Base-by-base conservation (phyloP, 805 yeast genomes). In the Grigorovia yakushimaensis region DNA sequence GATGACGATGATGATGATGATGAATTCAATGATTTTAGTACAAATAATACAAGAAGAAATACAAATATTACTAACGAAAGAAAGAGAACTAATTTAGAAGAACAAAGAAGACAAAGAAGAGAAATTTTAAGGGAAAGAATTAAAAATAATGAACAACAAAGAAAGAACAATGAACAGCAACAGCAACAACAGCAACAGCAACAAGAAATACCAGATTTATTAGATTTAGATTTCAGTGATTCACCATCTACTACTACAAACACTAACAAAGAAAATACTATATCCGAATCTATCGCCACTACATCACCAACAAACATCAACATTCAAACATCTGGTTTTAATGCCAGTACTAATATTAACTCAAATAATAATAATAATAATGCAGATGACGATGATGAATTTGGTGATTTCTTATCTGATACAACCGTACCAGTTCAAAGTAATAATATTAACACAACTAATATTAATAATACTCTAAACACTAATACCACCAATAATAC, bases 341-440 rank as follows among this genome's bases (percentile, higher is more conserved):
- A 33, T 15, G 15, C 13, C 17, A 33, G 7, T 33, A 13, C 37
- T 2, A 15, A 2, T 33, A 30, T 20, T 21, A 23, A 30, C 18
- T 30, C 39, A 4, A 19, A 23, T 15, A 20, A 20, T 19, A 42
- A 30, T 11, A 39, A 48, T 15, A 54, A 46, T 21, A 52, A 52
- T 42, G 63, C 61, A 13, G 62, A 57, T 15, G 61, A 60, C 8
- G 66, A 63, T 41, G 68, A 67, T 50, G 68, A 61, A 19, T 65
- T 64, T 52, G 71, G 73, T 40, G 67, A 67, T 48, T 62, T 64
- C 56, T 66, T 65, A 58, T 54, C 59, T 44, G 64, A 62, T 21
- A 43, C 52, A n/a, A 47, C 48, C 41, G 54, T 54, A 27, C 10
- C 33, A 27, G 33, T 15, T 27, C 33, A 30, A 5, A 38, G 27